These are phyloP conservation scores for Amoeboradix gromovi DNA, from an alignment of 371 early-diverging fungal species.

Conservation along the genomic window DNA sequence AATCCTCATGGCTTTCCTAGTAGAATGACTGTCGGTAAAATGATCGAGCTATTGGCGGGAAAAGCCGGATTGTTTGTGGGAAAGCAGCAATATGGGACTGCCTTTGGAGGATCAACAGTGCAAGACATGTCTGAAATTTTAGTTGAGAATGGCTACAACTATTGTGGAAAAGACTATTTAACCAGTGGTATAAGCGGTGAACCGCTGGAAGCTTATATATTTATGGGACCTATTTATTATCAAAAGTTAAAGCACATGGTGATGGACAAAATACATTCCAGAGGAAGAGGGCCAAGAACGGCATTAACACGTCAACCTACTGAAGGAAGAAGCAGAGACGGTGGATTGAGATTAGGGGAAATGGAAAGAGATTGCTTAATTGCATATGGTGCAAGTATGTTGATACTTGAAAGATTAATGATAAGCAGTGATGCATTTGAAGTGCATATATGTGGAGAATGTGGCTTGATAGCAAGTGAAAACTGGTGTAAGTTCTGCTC, in stretches of 20 bases:
- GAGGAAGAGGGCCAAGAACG: constrained; percentile 57
- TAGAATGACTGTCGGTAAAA: constrained; percentile 99
- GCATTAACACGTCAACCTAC: constrained; percentile 90
- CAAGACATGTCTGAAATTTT: constrained; percentile 82
- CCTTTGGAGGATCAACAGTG: constrained; percentile 81
- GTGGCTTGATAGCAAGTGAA: constrained; percentile 73
- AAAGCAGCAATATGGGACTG: constrained; percentile 78
- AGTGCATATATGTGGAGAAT: constrained; percentile 59
- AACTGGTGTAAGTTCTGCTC: constrained; percentile 64
- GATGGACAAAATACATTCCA: constrained; percentile 87
- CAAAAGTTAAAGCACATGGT: constrained; percentile 99
- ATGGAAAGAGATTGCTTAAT: constrained; percentile 97
- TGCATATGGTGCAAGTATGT: constrained; percentile 80
- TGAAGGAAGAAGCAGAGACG: constrained; percentile 90
- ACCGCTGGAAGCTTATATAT: constrained; percentile 73
- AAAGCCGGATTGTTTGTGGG: constrained; percentile 92
- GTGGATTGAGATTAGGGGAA: constrained; percentile 91
- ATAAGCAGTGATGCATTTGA: constrained; percentile 79
- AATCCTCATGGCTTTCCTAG: constrained; percentile 99
- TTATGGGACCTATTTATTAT: constrained; percentile 94
- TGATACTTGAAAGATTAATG: constrained; percentile 83
- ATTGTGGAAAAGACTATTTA: constrained; percentile 95
- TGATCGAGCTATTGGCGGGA: constrained; percentile 91
- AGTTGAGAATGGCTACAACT: constrained; percentile 78
- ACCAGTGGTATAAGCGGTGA: constrained; percentile 84